Evolutionary conservation across 805 yeast species (phyloP).

Genomic region (Pichia pseudocactophila): DNA sequence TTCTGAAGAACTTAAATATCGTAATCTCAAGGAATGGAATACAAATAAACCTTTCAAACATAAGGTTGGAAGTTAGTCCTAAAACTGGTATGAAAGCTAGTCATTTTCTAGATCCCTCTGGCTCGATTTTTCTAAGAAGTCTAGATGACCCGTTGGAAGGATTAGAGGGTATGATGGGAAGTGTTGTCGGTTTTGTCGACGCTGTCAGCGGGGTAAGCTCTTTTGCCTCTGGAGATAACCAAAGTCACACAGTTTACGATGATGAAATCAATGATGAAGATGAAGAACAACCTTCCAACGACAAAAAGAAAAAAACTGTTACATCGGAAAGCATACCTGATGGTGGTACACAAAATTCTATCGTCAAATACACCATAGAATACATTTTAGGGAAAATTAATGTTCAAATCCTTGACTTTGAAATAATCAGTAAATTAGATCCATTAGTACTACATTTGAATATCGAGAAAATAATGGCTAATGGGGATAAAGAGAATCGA

Average conservation of each 20-base stretch:
- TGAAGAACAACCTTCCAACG: slow-evolving; percentile 2
- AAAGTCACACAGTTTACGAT: slow-evolving; percentile 21
- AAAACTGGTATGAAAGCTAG: slow-evolving; percentile 2
- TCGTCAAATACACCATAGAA: slow-evolving; percentile 47
- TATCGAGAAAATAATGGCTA: slow-evolving; percentile 27
- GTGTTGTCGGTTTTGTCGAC: slow-evolving; percentile 38
- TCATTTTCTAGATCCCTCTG: slow-evolving; percentile 2
- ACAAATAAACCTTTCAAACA: slow-evolving; percentile 1
- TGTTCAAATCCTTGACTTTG: slow-evolving; percentile 39
- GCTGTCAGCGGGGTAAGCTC: slow-evolving; percentile 22
- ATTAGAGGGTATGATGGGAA: slow-evolving; percentile 63
- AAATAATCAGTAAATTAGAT: slow-evolving; percentile 42
- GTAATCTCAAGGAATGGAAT: slow-evolving; percentile 9
- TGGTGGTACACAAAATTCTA: slow-evolving; percentile 8
- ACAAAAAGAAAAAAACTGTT: no score
- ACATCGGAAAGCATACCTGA: neutral
- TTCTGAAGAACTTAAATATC: slow-evolving; percentile 8
- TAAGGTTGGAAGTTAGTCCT: slow-evolving; percentile 8
- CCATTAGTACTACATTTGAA: slow-evolving; percentile 28
- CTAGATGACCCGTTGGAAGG: slow-evolving; percentile 23
- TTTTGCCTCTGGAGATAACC: neutral
- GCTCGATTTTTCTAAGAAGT: slow-evolving; percentile 5
- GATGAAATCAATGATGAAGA: slow-evolving; percentile 17
- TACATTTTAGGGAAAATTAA: slow-evolving; percentile 55
- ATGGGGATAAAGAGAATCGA: slow-evolving; percentile 40